phyloP scores from a whole-genome alignment of 2,329 filamentous ascomycete genomes.

The Exserohilum turcica region DNA sequence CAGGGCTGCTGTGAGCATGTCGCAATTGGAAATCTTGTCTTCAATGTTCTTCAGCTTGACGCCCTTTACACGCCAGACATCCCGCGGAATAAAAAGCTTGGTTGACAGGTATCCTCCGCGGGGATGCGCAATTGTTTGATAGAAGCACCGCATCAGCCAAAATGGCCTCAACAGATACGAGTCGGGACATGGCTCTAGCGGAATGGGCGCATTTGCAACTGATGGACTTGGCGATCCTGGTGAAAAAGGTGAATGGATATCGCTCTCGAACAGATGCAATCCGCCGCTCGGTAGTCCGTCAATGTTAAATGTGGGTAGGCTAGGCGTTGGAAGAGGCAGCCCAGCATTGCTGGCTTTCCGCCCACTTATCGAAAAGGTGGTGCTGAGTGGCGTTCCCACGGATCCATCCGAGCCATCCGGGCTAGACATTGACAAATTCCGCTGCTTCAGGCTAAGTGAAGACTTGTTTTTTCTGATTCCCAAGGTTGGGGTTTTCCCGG shows the following conservation, averaged over 20 bases:
- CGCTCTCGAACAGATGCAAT: slow-evolving; percentile 80
- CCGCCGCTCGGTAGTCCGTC: slow-evolving; percentile 67
- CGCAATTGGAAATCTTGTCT: slow-evolving; percentile 91
- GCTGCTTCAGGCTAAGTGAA: slow-evolving; percentile 69
- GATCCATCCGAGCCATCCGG: slow-evolving; percentile 69
- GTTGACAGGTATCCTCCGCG: slow-evolving; percentile 90
- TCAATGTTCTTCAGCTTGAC: slow-evolving; percentile 91
- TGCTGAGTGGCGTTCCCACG: slow-evolving; percentile 74
- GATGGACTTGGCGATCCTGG: slow-evolving; percentile 70
- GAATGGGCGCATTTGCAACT: slow-evolving; percentile 69
- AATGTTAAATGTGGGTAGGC: slow-evolving; percentile 64
- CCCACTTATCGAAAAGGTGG: slow-evolving; percentile 62
- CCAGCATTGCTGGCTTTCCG: slow-evolving; percentile 59
- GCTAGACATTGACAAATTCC: slow-evolving; percentile 71
- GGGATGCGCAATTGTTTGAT: slow-evolving; percentile 89
- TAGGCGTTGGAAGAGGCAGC: slow-evolving; percentile 72
- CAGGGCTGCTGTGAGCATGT: slow-evolving; percentile 85
- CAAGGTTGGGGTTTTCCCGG: slow-evolving; percentile 35
- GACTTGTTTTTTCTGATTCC: slow-evolving; percentile 58
- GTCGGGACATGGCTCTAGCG: slow-evolving; percentile 89
- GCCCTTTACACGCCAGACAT: slow-evolving; percentile 92
- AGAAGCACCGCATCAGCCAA: slow-evolving; percentile 95
- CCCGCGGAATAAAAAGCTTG: slow-evolving; percentile 87
- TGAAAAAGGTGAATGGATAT: slow-evolving; percentile 70
- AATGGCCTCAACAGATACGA: slow-evolving; percentile 91